phyloP scores from a whole-genome alignment of 257 asterid species.

The Salvia splendens region DNA sequence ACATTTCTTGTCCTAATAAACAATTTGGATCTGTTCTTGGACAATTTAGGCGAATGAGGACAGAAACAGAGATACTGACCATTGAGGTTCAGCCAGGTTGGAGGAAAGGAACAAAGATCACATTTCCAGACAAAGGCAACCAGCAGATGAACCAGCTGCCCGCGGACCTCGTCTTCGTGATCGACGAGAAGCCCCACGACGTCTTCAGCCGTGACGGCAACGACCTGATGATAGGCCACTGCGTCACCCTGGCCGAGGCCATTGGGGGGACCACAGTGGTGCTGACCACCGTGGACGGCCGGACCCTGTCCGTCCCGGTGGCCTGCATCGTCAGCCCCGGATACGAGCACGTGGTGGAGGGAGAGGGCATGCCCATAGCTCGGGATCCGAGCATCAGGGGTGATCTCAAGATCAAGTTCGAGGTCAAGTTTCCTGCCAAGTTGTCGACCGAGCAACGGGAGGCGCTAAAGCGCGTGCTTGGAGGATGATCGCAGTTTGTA shows the following conservation, averaged over 20 bases:
- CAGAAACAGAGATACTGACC: slow-evolving; percentile 63
- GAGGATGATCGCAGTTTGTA: slow-evolving; percentile 35
- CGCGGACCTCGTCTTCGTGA: slow-evolving; percentile 80
- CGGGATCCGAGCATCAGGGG: slow-evolving; percentile 60
- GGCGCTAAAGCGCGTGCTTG: slow-evolving; percentile 52
- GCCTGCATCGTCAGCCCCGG: slow-evolving; percentile 45
- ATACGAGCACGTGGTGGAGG: slow-evolving; percentile 56
- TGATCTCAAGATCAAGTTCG: slow-evolving; percentile 66
- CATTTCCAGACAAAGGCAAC: slow-evolving; percentile 87
- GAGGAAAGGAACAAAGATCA: slow-evolving; percentile 88
- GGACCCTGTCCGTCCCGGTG: slow-evolving; percentile 55
- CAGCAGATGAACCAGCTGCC: slow-evolving; percentile 78
- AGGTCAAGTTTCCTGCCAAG: slow-evolving; percentile 63
- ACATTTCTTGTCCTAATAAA: neutral
- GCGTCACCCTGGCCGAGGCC: slow-evolving; percentile 60
- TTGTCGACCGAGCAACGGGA: slow-evolving; percentile 67
- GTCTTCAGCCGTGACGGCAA: slow-evolving; percentile 68
- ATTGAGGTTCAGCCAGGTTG: slow-evolving; percentile 91
- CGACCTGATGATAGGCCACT: slow-evolving; percentile 51
- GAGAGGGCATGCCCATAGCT: slow-evolving; percentile 85
- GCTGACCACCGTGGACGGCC: slow-evolving; percentile 53
- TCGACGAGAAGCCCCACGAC: slow-evolving; percentile 80
- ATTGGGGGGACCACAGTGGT: slow-evolving; percentile 59
- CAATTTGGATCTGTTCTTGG: too few species aligned
- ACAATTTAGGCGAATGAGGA: slow-evolving; percentile 44